Evolutionary conservation across 2,329 filamentous ascomycete genomes (phyloP).

Genomic region (Monilinia fructicola): DNA sequence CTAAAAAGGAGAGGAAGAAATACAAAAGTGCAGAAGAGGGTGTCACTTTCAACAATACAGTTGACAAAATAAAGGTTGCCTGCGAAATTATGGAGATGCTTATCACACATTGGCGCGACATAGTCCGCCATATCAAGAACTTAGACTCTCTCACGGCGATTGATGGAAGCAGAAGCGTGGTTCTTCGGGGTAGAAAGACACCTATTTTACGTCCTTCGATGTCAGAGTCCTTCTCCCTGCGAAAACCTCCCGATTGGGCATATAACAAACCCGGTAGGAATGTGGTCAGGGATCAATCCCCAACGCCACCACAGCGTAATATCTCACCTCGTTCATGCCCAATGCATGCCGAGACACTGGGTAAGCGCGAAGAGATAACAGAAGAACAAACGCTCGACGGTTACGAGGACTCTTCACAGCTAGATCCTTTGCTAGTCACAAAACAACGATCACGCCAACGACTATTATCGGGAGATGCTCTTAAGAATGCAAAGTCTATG

Average conservation of each 20-base stretch:
- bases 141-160: constrained; percentile 39
- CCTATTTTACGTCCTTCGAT: constrained; percentile 43
- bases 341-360: not conserved
- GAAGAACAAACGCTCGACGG: not conserved
- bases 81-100: constrained; percentile 65
- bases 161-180: constrained; percentile 24
- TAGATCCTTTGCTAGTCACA: constrained; percentile 30
- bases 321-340: constrained; percentile 21
- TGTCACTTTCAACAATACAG: constrained; percentile 31
- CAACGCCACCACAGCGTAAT: constrained; percentile 42
- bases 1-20: constrained; percentile 45
- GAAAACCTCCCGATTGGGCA: constrained; percentile 44
- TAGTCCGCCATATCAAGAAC: constrained; percentile 59
- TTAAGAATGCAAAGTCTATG: constrained; percentile 15
- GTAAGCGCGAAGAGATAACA: not conserved
- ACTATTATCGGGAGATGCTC: constrained; percentile 2
- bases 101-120: constrained; percentile 63
- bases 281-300: constrained; percentile 40
- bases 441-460: constrained; percentile 29
- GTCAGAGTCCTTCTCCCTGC: constrained; percentile 46
- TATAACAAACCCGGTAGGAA: constrained; percentile 28
- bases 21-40: constrained; percentile 32
- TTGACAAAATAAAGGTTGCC: constrained; percentile 59
- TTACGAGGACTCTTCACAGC: not conserved
- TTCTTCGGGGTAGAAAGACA: constrained; percentile 26